phyloP scores from a whole-genome alignment of 257 asterid genomes.

The Capsicum baccatum region DNA sequence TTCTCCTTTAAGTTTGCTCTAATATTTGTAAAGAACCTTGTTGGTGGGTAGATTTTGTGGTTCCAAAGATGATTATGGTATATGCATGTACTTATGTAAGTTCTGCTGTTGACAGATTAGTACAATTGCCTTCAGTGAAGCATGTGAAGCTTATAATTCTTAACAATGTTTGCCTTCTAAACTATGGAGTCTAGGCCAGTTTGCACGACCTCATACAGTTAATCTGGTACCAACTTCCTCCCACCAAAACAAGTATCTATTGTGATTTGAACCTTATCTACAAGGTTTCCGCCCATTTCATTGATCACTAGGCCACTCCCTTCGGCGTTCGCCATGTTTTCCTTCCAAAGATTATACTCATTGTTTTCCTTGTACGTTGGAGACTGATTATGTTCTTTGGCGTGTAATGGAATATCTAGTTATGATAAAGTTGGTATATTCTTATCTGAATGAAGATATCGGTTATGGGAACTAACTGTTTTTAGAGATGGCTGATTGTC shows the following conservation, averaged over 20 bases:
- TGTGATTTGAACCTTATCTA: neutral
- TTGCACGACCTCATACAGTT: neutral
- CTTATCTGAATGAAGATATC: too few relatives aligned
- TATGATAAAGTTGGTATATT: neutral
- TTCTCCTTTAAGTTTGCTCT: neutral
- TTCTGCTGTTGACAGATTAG: neutral
- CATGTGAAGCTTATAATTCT: neutral
- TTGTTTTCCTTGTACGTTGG: neutral
- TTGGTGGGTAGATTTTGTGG: neutral
- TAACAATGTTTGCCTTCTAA: neutral
- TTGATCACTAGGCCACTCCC: neutral
- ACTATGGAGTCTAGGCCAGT: neutral
- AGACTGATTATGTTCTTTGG: neutral
- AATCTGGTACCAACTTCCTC: neutral
- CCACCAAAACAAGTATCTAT: neutral
- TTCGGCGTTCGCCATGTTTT: neutral
- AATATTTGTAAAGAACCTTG: neutral
- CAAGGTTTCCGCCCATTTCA: neutral
- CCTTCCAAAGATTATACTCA: slow-evolving; percentile 5
- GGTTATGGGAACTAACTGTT: neutral
- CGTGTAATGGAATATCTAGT: neutral
- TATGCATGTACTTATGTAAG: neutral
- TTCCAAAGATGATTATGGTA: neutral
- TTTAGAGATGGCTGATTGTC: neutral
- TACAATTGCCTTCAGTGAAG: neutral